A percentile compares a stretch with the other conserved stretches of the same genome.
These are phyloP conservation scores for Lathyrus oleraceus DNA, from an alignment of 306 rosid genomes.

Conservation along the genomic window DNA sequence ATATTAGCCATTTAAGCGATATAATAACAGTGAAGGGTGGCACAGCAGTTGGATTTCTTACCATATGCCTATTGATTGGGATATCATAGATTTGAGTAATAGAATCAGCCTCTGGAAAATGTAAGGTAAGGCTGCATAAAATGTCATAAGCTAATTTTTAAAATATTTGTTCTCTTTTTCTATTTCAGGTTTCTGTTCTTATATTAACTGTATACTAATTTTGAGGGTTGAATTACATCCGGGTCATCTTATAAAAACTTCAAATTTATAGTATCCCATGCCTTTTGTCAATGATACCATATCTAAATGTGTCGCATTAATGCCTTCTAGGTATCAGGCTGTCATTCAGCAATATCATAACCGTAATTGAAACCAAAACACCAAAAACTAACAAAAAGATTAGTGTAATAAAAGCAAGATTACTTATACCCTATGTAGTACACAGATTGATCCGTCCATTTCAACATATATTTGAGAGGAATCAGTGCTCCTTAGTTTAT, in stretches of 20 bases:
- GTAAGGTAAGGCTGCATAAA: conserved; percentile 4
- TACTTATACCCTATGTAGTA: conserved; percentile 14
- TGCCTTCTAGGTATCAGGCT: not conserved
- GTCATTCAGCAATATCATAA: conserved; percentile 14
- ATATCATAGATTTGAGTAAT: not conserved
- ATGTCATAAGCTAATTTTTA: not conserved
- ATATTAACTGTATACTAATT: not conserved
- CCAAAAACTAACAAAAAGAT: conserved; percentile 28
- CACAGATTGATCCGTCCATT: conserved; percentile 23
- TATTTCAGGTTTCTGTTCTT: not conserved
- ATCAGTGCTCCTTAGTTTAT: not conserved
- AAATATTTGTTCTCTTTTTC: not conserved
- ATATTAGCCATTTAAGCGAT: not conserved
- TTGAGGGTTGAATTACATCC: not conserved
- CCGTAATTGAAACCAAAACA: conserved; percentile 9
- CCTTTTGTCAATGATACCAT: not conserved
- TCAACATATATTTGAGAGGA: conserved; percentile 2
- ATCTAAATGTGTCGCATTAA: not conserved
- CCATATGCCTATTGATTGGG: not conserved
- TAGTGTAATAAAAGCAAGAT: conserved; percentile 4
- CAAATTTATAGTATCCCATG: not conserved
- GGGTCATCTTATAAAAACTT: not conserved
- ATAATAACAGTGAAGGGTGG: not conserved
- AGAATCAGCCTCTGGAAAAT: conserved; percentile 1
- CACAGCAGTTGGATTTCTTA: not conserved